Evolutionary conservation across 208 protist species (phyloP), one percentile per base, ranked within the genome.

Genomic region (Crithidia bombi): DNA sequence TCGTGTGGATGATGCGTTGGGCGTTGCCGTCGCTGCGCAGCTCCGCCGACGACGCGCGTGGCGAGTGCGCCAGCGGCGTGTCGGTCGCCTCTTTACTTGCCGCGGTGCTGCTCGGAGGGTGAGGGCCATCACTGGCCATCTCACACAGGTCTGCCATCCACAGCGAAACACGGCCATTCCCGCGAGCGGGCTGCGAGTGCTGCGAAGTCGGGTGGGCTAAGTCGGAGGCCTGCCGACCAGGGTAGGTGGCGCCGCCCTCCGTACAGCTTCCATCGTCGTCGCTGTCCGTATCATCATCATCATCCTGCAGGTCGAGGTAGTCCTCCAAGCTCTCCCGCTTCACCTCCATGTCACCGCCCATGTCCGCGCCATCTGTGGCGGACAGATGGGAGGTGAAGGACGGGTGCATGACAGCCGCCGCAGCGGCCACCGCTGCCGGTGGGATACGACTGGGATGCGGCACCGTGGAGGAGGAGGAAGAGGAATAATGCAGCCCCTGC

Each of bases 251-350:
- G 47, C 30, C 23, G 25, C 21, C 39, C 35, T 11, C 14, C 15
- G 23, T 25, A 23, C 57, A n/a, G 59, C 17, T 50, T 28, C 21
- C 55, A 32, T 39, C 32, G 41, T 58, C 51, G 38, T 58, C 64
- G 15, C 19, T 30, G 26, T 17, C n/a, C n/a, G n/a, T n/a, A n/a
- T n/a, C 23, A 30, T 39, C 58, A 32, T 65, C 59, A 12, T 65
- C 59, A 21, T 65, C 59, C 32, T 65, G 59, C 44, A 65, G 44
- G 28, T 65, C 44, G 44, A 65, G 33, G 46, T 65, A 65, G 59
- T 65, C 44, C 46, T 65, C 59, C 44, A 65, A 32, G 14, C 44
- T 14, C 30, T 52, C 59, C 4, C 59, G n/a, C 32, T 54, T 52
- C 59, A 65, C 44, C 44, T 65, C 59, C 30, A 47, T 47, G 32